Percentiles rank a stretch among this genome's conserved stretches.
phyloP scores from a whole-genome alignment of 2,329 filamentous ascomycete genomes.

The Penicillium sp. region DNA sequence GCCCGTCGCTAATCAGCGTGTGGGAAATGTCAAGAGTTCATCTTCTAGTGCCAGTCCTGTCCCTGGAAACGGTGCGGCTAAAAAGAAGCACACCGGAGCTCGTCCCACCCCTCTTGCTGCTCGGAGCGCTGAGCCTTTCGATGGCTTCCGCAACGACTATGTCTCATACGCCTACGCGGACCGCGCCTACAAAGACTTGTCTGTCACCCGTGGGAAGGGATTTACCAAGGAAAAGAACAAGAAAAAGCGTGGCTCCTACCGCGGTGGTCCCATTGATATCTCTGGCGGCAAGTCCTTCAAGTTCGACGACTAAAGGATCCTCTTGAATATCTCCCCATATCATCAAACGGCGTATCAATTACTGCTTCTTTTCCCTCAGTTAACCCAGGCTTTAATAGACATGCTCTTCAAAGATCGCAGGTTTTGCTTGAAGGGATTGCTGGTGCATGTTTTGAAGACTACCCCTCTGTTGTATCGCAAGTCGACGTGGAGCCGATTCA shows the following conservation, averaged over 20 bases:
- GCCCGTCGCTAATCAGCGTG: constrained; percentile 26
- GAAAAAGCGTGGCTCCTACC: constrained; percentile 87
- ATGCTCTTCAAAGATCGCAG: too few relatives aligned
- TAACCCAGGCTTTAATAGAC: too few relatives aligned
- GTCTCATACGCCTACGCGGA: constrained; percentile 83
- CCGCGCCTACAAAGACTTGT: constrained; percentile 80
- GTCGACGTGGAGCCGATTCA: too few relatives aligned
- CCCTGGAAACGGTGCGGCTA: constrained; percentile 27
- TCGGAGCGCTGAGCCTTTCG: constrained; percentile 65
- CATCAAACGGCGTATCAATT: too few relatives aligned
- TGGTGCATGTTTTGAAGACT: too few relatives aligned
- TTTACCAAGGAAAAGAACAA: constrained; percentile 99
- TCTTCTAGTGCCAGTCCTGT: constrained; percentile 54
- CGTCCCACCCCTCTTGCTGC: constrained; percentile 73
- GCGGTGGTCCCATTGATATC: constrained; percentile 84
- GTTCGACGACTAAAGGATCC: constrained; percentile 72
- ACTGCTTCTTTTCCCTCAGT: too few relatives aligned
- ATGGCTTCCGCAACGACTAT: constrained; percentile 76
- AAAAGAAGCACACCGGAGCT: constrained; percentile 48
- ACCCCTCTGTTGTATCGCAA: too few relatives aligned
- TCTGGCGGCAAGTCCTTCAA: constrained; percentile 80
- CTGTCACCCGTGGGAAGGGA: constrained; percentile 88
- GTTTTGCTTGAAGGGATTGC: too few relatives aligned
- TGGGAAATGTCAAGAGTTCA: constrained; percentile 32
- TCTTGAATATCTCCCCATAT: not conserved